A percentile compares a stretch with the other conserved stretches of the same genome.
Conservation (phyloP, 371 early-diverging fungal species). For the Mucor indicus region DNA sequence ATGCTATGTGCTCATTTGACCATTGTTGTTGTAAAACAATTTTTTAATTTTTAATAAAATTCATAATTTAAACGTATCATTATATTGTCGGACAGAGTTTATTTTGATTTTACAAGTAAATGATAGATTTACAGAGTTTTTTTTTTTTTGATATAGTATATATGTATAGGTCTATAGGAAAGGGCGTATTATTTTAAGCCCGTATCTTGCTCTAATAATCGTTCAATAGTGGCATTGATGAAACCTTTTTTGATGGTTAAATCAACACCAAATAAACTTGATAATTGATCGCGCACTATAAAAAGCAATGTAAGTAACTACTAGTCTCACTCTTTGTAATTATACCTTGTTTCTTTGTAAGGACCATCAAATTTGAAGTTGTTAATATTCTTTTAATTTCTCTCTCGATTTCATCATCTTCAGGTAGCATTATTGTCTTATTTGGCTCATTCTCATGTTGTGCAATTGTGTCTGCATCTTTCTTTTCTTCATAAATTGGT, state of each 20-base stretch:
- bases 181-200: no score
- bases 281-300: constrained; percentile 78
- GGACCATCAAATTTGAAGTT: constrained; percentile 73
- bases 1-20: no score
- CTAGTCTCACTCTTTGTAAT: no score
- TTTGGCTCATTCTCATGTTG: constrained; percentile 18
- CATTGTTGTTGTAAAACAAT: no score
- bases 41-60: no score
- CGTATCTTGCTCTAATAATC: constrained; percentile 33
- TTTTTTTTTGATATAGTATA: no score
- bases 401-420: constrained; percentile 81
- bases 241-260: constrained; percentile 78
- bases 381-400: constrained; percentile 78
- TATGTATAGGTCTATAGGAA: no score
- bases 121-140: no score
- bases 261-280: constrained; percentile 76
- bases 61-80: no score
- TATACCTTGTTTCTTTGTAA: constrained; percentile 81
- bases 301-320: no score
- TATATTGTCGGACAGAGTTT: neutral
- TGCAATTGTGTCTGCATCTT: neutral
- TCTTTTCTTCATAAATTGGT: neutral
- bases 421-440: constrained; percentile 58
- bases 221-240: constrained; percentile 83
- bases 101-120: no score